Evolutionary conservation across 2,329 filamentous ascomycete genomes (phyloP).

Genomic region (Beauveria scarabaeidicola): DNA sequence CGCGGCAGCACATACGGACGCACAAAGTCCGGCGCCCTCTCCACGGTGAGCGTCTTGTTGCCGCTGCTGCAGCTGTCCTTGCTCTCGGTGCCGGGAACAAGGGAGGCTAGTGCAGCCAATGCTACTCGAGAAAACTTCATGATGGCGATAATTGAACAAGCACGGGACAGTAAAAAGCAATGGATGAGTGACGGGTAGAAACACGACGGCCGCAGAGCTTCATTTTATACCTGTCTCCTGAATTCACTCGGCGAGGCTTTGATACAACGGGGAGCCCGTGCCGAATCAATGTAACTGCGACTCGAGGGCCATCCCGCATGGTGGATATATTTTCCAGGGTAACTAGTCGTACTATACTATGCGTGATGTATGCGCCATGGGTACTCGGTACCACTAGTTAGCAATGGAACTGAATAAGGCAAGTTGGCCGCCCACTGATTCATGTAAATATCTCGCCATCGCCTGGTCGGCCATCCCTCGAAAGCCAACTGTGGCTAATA

Average conservation of each 20-base stretch:
- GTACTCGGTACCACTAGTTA: too few relatives aligned
- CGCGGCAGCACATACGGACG: slow-evolving; percentile 19
- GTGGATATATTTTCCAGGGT: not conserved
- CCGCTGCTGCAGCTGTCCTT: not conserved
- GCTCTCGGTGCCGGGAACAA: not conserved
- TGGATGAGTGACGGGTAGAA: not conserved
- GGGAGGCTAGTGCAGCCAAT: not conserved
- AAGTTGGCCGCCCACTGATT: too few relatives aligned
- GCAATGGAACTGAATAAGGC: not conserved
- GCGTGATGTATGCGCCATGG: not conserved
- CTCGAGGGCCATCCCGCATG: not conserved
- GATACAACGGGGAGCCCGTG: not conserved
- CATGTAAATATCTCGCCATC: not conserved
- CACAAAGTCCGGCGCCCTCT: slow-evolving; percentile 15
- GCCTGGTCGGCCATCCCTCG: not conserved
- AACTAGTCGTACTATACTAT: not conserved
- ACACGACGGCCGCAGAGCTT: not conserved
- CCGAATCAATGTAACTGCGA: not conserved
- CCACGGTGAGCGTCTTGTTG: slow-evolving; percentile 11
- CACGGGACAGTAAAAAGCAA: not conserved
- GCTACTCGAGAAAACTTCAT: not conserved
- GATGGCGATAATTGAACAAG: not conserved
- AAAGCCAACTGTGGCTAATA: not conserved
- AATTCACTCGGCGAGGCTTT: not conserved
- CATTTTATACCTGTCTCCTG: not conserved